These are phyloP conservation scores for Ramaria rubella DNA, from an alignment of 768 basidiomycete species.

Conservation along the genomic window DNA sequence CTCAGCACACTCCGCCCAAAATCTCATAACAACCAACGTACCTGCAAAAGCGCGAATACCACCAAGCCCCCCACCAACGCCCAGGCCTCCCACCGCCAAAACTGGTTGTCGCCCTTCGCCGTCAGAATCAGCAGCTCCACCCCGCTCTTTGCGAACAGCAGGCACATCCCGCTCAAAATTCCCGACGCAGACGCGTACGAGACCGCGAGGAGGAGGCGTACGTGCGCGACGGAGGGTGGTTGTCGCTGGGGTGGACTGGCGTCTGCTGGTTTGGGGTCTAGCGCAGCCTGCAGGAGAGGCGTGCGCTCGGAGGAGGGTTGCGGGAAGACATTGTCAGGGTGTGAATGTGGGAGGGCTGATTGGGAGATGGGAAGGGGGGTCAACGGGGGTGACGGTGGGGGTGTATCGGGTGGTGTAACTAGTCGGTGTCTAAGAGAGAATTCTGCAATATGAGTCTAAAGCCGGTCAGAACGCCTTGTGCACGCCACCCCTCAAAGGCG, in stretches of 20 bases:
- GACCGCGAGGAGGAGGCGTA: slow-evolving; percentile 61
- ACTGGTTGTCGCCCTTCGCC: slow-evolving; percentile 68
- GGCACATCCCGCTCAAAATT: slow-evolving; percentile 85
- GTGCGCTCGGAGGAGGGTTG: slow-evolving; percentile 40
- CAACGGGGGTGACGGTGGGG: slow-evolving; percentile 31
- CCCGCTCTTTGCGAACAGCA: slow-evolving; percentile 90
- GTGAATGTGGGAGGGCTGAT: slow-evolving; percentile 12
- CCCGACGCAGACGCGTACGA: slow-evolving; percentile 87
- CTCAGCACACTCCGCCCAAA: slow-evolving; percentile 11
- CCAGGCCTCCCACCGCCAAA: slow-evolving; percentile 82
- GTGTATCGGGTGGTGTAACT: slow-evolving; percentile 29
- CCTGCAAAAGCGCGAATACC: slow-evolving; percentile 69
- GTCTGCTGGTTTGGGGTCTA: slow-evolving; percentile 28
- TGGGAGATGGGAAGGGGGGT: slow-evolving; percentile 11
- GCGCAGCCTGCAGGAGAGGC: slow-evolving; percentile 43
- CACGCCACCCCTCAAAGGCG: background rate
- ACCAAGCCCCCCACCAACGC: slow-evolving; percentile 64
- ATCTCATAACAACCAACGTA: slow-evolving; percentile 19
- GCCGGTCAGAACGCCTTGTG: background rate
- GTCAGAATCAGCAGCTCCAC: slow-evolving; percentile 83
- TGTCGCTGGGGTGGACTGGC: slow-evolving; percentile 20
- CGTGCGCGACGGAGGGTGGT: slow-evolving; percentile 33
- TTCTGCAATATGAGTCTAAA: slow-evolving; percentile 68
- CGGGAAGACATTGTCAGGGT: background rate
- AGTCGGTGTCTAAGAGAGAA: slow-evolving; percentile 48